Evolutionary conservation across 2,329 filamentous ascomycete genomes (phyloP).

Genomic region (Kalmusia sp.): DNA sequence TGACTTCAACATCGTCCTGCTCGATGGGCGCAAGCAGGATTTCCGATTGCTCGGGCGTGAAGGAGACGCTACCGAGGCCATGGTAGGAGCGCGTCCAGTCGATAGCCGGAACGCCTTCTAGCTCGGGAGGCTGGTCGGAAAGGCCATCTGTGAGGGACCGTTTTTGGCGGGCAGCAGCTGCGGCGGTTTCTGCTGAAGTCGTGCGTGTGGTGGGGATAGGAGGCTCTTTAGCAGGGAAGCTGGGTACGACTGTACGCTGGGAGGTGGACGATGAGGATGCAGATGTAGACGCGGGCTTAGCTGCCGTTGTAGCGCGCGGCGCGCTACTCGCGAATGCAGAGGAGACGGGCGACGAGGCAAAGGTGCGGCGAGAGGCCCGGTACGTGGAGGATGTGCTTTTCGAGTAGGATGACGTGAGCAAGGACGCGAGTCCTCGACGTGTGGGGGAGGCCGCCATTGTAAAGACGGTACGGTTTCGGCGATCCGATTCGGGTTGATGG

Average conservation of each 20-base stretch:
- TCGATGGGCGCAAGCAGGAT: constrained; percentile 73
- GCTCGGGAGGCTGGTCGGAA: constrained; percentile 55
- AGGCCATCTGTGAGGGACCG: constrained; percentile 59
- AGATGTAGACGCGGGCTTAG: constrained; percentile 21
- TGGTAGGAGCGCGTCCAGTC: constrained; percentile 89
- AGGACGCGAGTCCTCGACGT: constrained; percentile 25
- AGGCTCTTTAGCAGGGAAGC: constrained; percentile 39
- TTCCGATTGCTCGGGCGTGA: constrained; percentile 72
- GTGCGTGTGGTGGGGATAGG: constrained; percentile 42
- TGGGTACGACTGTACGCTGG: constrained; percentile 35
- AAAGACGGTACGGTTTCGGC: not conserved
- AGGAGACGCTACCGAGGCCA: constrained; percentile 74
- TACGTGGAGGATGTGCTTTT: constrained; percentile 21
- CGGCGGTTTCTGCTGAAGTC: constrained; percentile 32
- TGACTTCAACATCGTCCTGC: constrained; percentile 87
- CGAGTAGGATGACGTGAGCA: constrained; percentile 24
- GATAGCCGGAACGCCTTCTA: constrained; percentile 61
- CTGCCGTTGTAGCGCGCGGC: constrained; percentile 20
- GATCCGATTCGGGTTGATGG: not conserved
- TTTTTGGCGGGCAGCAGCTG: constrained; percentile 33
- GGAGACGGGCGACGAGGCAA: constrained; percentile 27
- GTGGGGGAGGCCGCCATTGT: constrained; percentile 31
- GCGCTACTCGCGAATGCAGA: constrained; percentile 31
- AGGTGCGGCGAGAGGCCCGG: constrained; percentile 25
- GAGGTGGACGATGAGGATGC: constrained; percentile 17